Base-by-base conservation (phyloP, 345 rosid genomes). In the Camelina sativa region DNA sequence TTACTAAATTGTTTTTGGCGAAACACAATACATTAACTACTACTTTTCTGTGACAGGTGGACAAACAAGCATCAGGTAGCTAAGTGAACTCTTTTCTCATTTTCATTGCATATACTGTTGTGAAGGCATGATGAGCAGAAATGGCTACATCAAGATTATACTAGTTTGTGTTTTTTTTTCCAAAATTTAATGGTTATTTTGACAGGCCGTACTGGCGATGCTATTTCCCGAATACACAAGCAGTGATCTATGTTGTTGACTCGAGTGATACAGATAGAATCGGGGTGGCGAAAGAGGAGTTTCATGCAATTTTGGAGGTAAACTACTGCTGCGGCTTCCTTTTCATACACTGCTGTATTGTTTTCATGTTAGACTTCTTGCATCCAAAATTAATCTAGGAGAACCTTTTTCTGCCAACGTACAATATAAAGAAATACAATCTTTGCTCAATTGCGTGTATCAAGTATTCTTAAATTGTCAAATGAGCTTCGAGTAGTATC, bases 121-220 rank as follows among this genome's bases (percentile, higher is more conserved):
- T 38, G 22, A 59, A 67, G 47, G 46, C 35, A 32, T 20, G 35
- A 17, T 41, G 71, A 64, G 0, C 16, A 17, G 7, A 47, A 34
- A 13, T 56, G 71, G 64, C 20, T 25, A 20, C 64, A 57, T 37
- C 61, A 58, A 66, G 52, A 46, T 7, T 47, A 35, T 20, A 34
- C 19, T 48, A 28, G 46, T 67, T 15, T 35, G 22, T 67, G 11
- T 46, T 35, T 30, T 46, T 35, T 30, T 3, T 44, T 20, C 7
- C 16, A 30, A 8, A 32, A 3, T 2, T 20, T 65, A 40, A 28
- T 84, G 78, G 43, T 48, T 40, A 11, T 71, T 28, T 53, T 62
- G 63, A 60, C 86, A 87, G 92, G 82, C 89, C 92, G 60, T 84
- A 86, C 66, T 88, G 92, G 92, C 81, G 90, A 76, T 88, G 90